phyloP scores from a whole-genome alignment of 805 yeast genomes.

The Metschnikowia orientalis region DNA sequence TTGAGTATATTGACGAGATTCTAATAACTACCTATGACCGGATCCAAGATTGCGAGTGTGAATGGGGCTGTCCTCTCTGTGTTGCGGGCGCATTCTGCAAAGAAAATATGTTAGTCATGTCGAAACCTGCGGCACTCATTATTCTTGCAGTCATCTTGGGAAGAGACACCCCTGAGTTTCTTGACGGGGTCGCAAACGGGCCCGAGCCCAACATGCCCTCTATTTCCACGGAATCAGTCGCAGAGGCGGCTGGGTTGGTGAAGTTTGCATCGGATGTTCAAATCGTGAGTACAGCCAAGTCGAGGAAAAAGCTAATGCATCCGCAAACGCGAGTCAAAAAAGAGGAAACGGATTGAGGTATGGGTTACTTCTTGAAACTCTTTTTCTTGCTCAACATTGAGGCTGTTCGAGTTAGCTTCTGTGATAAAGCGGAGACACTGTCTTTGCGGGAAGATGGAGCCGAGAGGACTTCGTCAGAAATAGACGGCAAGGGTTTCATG shows the following conservation, averaged over 20 bases:
- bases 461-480: no score
- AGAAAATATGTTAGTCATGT: constrained; percentile 76
- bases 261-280: constrained; percentile 58
- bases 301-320: no score
- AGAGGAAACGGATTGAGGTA: constrained; percentile 1
- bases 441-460: no score
- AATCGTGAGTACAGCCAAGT: constrained; percentile 22
- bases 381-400: constrained; percentile 24
- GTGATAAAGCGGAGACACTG: no score
- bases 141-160: constrained; percentile 63
- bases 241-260: constrained; percentile 50
- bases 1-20: constrained; percentile 69
- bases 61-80: constrained; percentile 82
- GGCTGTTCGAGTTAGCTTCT: constrained; percentile 33
- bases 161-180: constrained; percentile 39
- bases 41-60: constrained; percentile 62
- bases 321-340: background rate
- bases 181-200: constrained; percentile 53
- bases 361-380: constrained; percentile 8
- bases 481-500: constrained; percentile 11
- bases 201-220: constrained; percentile 76
- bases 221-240: constrained; percentile 63
- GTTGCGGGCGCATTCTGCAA: constrained; percentile 79
- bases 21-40: constrained; percentile 55
- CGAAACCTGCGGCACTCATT: constrained; percentile 79